Base-by-base conservation (phyloP, 2,329 filamentous ascomycete genomes). In the Xylaria sp. region DNA sequence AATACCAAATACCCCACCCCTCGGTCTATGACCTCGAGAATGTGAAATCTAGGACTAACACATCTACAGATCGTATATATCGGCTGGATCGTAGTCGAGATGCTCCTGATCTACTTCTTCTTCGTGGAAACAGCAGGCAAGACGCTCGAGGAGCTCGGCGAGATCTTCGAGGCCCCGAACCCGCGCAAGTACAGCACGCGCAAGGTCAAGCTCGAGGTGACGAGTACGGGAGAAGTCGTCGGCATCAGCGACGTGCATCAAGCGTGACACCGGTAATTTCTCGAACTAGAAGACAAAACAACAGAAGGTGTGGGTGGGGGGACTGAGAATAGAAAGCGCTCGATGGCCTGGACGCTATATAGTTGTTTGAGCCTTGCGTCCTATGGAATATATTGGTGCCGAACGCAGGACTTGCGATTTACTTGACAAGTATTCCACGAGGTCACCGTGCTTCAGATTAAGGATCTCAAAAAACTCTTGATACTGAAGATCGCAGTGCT, bases 121-220 rank as follows among this genome's bases (percentile, higher is more conserved):
- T 76, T 76, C 65, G 75, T 77, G 25, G 76, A 78, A 69, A 78
- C 76, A n/a, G 75, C 74, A 10, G 75, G 73, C 66, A 76, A 77
- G 69, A 76, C 76, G 8, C 72, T 78, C 18, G 76, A 77, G 58
- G 75, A 78, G 65, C 73, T 78, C 48, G 58, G 54, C 56, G 76
- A 75, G 66, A 76, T 78, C 68, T 78, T 78, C 56, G 75, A 76
- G 65, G 75, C 76, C 25, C 70, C 71, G 39, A 77, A 76, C 67
- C 76, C 76, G 25, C 68, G 74, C 31, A 76, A 76, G 55, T 71
- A 70, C 13, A 76, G 74, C 52, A 87, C 86, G 63, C 84, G 84
- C 70, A 87, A 86, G 76, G 84, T 86, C 76, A 87, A 86, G 73
- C 80, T 87, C 73, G 84, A 84, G 69, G 79, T 83, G 28, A 84